Evolutionary conservation across 2,329 filamentous ascomycete species (phyloP).

Genomic region (Aspergillus ustus): DNA sequence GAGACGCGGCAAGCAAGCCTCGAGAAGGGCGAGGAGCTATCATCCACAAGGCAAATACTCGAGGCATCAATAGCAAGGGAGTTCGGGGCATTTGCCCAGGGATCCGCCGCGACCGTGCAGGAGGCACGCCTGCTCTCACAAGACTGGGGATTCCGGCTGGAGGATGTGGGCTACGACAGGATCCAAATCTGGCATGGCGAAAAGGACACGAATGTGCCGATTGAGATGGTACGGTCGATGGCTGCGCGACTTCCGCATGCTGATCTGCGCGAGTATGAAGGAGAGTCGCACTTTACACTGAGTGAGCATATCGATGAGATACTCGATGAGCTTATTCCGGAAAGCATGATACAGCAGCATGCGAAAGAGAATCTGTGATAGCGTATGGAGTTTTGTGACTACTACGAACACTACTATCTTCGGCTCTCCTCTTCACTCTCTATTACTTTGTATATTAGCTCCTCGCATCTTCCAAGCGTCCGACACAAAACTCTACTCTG

Average conservation of each 20-base stretch:
- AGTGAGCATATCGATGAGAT: background rate
- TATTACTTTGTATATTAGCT: background rate
- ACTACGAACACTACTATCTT: too few relatives aligned
- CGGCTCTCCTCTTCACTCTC: background rate
- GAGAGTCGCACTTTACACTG: constrained; percentile 25
- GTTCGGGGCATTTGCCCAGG: constrained; percentile 35
- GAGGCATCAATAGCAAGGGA: constrained; percentile 16
- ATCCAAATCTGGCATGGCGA: constrained; percentile 37
- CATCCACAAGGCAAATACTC: background rate
- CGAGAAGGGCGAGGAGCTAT: background rate
- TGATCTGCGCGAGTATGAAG: constrained; percentile 38
- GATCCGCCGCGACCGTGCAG: constrained; percentile 27
- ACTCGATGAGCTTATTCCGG: constrained; percentile 1
- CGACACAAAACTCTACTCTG: background rate
- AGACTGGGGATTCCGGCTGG: constrained; percentile 36
- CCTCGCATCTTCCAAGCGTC: background rate
- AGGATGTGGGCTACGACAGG: constrained; percentile 30
- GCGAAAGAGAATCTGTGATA: background rate
- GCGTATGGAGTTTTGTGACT: too few relatives aligned
- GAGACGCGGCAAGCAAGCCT: background rate
- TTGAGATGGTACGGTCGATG: constrained; percentile 44
- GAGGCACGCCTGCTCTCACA: constrained; percentile 34
- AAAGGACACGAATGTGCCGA: constrained; percentile 33
- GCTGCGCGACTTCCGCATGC: constrained; percentile 41
- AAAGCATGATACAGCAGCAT: background rate